Evolutionary conservation across 2,329 filamentous ascomycete genomes (phyloP).

Genomic region (Huntiella moniliformis): DNA sequence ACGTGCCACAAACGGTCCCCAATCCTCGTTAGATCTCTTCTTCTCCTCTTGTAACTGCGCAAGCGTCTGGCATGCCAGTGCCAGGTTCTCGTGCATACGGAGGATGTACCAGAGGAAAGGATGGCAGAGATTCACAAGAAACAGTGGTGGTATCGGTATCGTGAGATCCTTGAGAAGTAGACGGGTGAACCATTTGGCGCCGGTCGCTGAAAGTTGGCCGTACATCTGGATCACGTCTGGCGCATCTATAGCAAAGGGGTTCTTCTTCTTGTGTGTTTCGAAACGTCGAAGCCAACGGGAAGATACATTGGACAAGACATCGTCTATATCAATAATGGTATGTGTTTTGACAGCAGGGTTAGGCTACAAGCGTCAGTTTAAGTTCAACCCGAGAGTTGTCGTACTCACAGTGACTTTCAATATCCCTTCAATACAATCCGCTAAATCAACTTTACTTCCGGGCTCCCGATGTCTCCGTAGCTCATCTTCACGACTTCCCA

Average conservation of each 20-base stretch:
- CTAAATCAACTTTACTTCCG: conserved; percentile 45
- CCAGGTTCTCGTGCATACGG: conserved; percentile 49
- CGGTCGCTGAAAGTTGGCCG: conserved; percentile 24
- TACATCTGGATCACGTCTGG: conserved; percentile 23
- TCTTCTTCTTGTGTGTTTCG: conserved; percentile 57
- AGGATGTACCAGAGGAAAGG: conserved; percentile 51
- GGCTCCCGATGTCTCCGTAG: conserved; percentile 43
- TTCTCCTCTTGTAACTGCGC: conserved; percentile 17
- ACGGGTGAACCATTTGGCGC: conserved; percentile 76
- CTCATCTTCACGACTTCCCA: conserved; percentile 44
- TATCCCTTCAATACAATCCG: conserved; percentile 48
- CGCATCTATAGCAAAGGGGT: conserved; percentile 38
- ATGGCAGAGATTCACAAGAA: conserved; percentile 44
- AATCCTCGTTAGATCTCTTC: background rate
- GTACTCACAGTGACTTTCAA: conserved; percentile 37
- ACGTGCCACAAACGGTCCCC: conserved; percentile 14
- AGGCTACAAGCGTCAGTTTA: background rate
- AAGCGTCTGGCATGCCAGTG: conserved; percentile 37
- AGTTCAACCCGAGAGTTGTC: background rate
- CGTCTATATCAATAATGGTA: background rate
- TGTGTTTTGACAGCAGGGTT: background rate
- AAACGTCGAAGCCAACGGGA: conserved; percentile 46
- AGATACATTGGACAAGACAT: conserved; percentile 50
- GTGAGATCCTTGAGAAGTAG: conserved; percentile 61
- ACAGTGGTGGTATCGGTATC: conserved; percentile 36